Percentiles rank a stretch among this genome's conserved stretches.
Conservation (phyloP, 177 flowering plant species). For the Vitis hybrid region DNA sequence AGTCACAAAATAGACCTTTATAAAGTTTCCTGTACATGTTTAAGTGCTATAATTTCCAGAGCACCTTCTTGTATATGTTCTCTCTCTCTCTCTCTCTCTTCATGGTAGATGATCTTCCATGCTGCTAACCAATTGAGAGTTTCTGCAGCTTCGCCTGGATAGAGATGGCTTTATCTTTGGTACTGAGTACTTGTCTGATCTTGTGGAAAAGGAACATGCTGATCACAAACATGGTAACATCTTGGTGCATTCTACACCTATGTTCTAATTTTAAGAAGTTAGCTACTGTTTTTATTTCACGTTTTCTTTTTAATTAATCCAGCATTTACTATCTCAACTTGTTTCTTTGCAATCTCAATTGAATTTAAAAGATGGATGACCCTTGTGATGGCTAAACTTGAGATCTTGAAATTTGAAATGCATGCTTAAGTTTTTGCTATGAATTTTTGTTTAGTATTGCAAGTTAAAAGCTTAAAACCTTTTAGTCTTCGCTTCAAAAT, state of each 20-base stretch:
- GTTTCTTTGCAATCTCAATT: no score
- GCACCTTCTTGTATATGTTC: not conserved
- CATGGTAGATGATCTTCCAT: conserved; percentile 2
- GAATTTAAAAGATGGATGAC: no score
- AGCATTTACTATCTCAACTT: no score
- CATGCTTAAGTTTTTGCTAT: no score
- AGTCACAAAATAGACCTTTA: no score
- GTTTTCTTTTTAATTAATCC: no score
- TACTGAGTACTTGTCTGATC: conserved; percentile 86
- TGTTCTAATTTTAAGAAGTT: not conserved
- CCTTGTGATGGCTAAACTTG: no score
- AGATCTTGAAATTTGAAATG: no score
- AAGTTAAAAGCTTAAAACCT: no score
- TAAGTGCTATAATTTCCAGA: not conserved
- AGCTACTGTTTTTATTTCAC: not conserved
- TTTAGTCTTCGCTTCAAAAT: no score
- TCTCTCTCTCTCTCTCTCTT: not conserved
- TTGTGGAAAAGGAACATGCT: conserved; percentile 85
- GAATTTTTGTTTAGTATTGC: no score
- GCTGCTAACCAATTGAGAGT: conserved; percentile 15
- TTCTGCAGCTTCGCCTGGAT: conserved; percentile 82
- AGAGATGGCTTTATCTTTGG: conserved; percentile 80
- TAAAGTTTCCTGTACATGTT: not conserved
- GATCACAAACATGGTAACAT: conserved; percentile 72
- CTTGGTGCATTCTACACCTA: not conserved